Evolutionary conservation across 192 early-diverging fungal genomes (phyloP), one percentile per base, ranked within the genome.

Genomic region (Glomus cerebriforme): DNA sequence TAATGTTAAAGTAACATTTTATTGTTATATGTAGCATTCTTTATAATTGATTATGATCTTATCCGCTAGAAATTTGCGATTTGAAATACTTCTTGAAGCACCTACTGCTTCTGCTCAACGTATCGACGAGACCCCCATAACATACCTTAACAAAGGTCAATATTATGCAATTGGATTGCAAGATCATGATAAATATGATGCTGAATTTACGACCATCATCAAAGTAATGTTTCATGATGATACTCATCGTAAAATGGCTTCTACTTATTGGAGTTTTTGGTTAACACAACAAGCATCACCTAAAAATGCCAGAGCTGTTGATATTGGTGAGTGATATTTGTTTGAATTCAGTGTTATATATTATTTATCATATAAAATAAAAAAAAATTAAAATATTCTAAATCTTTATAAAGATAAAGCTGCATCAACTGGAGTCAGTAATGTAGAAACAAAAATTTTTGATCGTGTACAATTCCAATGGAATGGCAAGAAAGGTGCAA

Each of bases 91-190:
- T 29, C 78, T 82, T 35, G 84, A 85, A 13, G 87, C 88, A 54
- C 86, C 87, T 29, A 90, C 87, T 19, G 88, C 88, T 1, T 82
- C 85, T 66, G 84, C 85, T 79, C 87, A 86, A 58, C 81, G 79
- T 2, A 80, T 86, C 8, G 90, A 90, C 59, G 92, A 91, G 39
- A 79, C 88, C 1, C 83, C 89, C 24, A 80, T 92, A 32, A 92
- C 92, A 2, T 92, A 94, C 54, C 86, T 94, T 32, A 94, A 94
- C 78, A 90, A 91, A 82, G 92, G 92, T 22, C 88, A 90, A 79
- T 86, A 82, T 39, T 94, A 94, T 79, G 84, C 81, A 9, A 73
- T 94, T 19, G 82, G 83, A 1, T 70, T 92, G 15, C 70, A 87
- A 63, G 90, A 92, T 80, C 80, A 66, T 3, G 82, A 84, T 5